These are phyloP conservation scores for Pyrrhoderma noxium DNA, from an alignment of 1,284 basidiomycete genomes.

Conservation along the genomic window DNA sequence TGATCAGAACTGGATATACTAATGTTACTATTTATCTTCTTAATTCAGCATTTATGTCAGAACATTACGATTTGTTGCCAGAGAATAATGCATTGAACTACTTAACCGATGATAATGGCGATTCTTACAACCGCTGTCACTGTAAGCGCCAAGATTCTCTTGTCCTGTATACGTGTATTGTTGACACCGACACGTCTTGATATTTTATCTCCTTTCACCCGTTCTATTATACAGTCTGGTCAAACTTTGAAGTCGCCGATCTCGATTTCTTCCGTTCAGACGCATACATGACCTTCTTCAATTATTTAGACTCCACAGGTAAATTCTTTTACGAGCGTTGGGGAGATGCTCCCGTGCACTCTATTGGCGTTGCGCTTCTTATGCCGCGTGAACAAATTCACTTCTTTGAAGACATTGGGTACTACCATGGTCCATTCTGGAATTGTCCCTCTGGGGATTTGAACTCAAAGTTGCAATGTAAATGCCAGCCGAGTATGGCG, in stretches of 20 bases:
- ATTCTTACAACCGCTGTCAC: conserved; percentile 69
- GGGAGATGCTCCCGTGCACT: conserved; percentile 80
- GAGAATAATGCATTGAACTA: conserved; percentile 64
- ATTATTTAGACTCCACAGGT: conserved; percentile 61
- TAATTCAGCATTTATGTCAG: conserved; percentile 49
- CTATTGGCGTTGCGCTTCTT: conserved; percentile 64
- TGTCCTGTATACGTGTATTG: neutral
- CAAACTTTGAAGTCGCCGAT: conserved; percentile 72
- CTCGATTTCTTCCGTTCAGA: conserved; percentile 53
- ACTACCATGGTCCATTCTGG: conserved; percentile 42
- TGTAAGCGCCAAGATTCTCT: conserved; percentile 34
- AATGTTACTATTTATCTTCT: neutral
- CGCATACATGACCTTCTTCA: conserved; percentile 68
- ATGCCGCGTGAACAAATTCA: conserved; percentile 55
- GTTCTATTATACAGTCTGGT: conserved; percentile 70
- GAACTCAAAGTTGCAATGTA: conserved; percentile 39
- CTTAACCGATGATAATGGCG: conserved; percentile 56
- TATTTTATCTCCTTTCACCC: too few relatives aligned
- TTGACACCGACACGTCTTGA: too few relatives aligned
- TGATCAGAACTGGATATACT: neutral
- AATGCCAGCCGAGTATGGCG: conserved; percentile 38
- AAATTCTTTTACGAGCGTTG: conserved; percentile 78
- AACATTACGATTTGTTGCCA: conserved; percentile 56
- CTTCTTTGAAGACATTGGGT: conserved; percentile 60
- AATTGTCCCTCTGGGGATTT: conserved; percentile 46